Evolutionary conservation across 495 filamentous ascomycete species (phyloP), one percentile per base, ranked within the genome.

Genomic region (Penicillium paradoxum): DNA sequence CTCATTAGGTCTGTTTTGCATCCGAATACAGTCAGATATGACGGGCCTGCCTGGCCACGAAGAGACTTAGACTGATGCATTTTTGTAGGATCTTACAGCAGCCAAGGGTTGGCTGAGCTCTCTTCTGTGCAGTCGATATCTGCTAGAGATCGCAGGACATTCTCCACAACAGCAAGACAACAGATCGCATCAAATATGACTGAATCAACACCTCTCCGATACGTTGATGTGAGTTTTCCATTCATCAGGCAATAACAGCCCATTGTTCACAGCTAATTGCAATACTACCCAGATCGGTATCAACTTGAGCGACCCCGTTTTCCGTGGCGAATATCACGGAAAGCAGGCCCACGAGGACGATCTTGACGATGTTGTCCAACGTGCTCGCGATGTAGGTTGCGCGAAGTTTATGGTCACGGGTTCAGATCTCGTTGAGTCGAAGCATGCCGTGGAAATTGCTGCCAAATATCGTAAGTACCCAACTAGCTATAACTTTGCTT

Each of bases 371-470:
- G 88, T 97, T 10, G 66, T 98, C 4, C 74, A 85, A 52, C 80
- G 93, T 42, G 91, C 90, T 4, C 62, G 77, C 17, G 80, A 86
- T 45, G 82, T 83, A 1, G 95, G 93, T 27, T 95, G 90, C 63
- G 66, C 75, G 29, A 97, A 95, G 58, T 82, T 97, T 56, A 91
- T 98, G 76, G 83, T 97, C 8, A 98, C 93, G 2, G 93, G 93
- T n/a, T 91, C 88, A 0, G 87, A 91, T 60, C 79, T 97, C 36
- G 75, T 80, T 37, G 88, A 91, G 60, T 91, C 89, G 1, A 68
- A 78, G 38, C 76, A 85, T 57, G 93, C 91, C 0, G 71, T 97
- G 10, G 69, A 85, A 36, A 76, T 98, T 37, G 83, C 89, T 15
- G 67, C 79, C 53, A 74, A 84, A 58, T 84, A 91, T 65, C 84